These are phyloP conservation scores for Fomitopsis pulvina DNA, from an alignment of 768 basidiomycete species.

Conservation along the genomic window DNA sequence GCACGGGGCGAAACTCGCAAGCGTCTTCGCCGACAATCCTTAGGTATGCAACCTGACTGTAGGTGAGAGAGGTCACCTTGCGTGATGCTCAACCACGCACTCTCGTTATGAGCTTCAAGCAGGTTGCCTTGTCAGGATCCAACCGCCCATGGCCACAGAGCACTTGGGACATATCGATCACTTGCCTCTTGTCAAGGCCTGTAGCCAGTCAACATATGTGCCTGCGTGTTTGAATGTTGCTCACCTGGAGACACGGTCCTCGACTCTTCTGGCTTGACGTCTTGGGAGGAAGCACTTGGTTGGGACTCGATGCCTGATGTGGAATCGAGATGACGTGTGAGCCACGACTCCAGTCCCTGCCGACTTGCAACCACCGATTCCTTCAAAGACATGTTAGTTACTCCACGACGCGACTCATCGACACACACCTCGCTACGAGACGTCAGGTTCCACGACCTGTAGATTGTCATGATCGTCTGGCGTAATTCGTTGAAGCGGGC, in stretches of 20 bases:
- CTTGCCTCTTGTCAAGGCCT: slow-evolving; percentile 2
- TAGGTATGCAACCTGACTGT: slow-evolving; percentile 35
- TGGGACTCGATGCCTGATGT: slow-evolving; percentile 7
- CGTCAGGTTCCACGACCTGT: slow-evolving; percentile 51
- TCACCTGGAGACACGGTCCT: too few relatives aligned
- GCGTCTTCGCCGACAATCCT: slow-evolving; percentile 34
- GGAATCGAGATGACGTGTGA: slow-evolving; percentile 35
- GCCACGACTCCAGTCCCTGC: slow-evolving; percentile 54
- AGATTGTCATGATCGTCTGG: slow-evolving; percentile 51
- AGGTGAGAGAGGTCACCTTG: neutral
- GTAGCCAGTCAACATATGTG: too few relatives aligned
- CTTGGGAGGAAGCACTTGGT: too few relatives aligned
- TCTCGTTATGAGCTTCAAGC: slow-evolving; percentile 64
- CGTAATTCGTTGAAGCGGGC: slow-evolving; percentile 44
- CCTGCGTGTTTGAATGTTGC: too few relatives aligned
- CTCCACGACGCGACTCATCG: neutral
- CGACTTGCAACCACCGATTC: slow-evolving; percentile 55
- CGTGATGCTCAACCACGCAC: slow-evolving; percentile 29
- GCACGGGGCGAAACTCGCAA: slow-evolving; percentile 40
- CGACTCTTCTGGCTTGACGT: neutral
- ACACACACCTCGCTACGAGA: slow-evolving; percentile 40
- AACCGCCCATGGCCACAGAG: slow-evolving; percentile 57
- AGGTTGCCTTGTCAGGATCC: slow-evolving; percentile 48
- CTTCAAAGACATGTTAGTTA: slow-evolving; percentile 25
- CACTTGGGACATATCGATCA: slow-evolving; percentile 34